Percentiles rank a stretch among this genome's conserved stretches.
Evolutionary conservation across 257 asterid genomes (phyloP).

Genomic region (Ilex aquifolium): DNA sequence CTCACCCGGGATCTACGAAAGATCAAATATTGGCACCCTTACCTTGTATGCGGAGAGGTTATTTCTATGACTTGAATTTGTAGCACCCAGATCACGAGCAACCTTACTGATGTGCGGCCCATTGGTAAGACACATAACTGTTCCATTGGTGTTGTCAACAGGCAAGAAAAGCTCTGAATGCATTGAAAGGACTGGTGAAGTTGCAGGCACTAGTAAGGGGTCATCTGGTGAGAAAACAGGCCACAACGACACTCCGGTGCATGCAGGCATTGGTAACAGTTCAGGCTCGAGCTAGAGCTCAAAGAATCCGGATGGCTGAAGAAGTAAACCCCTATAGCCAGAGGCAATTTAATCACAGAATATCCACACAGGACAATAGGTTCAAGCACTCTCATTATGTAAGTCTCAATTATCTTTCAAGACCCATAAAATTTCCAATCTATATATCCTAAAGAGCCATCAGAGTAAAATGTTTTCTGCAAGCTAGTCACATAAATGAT

Average conservation of each 20-base stretch:
- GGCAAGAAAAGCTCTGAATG: conserved; percentile 97
- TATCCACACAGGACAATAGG: conserved; percentile 52
- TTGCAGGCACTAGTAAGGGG: conserved; percentile 92
- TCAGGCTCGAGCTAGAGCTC: conserved; percentile 82
- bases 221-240: conserved; percentile 85
- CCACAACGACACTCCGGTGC: conserved; percentile 77
- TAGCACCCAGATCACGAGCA: too few species aligned
- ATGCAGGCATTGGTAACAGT: conserved; percentile 83
- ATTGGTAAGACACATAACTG: background rate
- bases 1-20: too few species aligned
- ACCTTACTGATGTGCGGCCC: too few species aligned
- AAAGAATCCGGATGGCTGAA: conserved; percentile 52
- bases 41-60: too few species aligned
- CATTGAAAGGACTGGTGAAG: conserved; percentile 85
- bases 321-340: conserved; percentile 40
- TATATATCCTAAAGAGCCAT: background rate
- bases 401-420: conserved; percentile 2
- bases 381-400: conserved; percentile 50
- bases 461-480: too few species aligned
- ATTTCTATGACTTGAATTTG: too few species aligned
- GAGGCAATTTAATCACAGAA: conserved; percentile 50
- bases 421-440: background rate
- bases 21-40: too few species aligned
- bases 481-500: too few species aligned
- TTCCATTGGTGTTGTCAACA: conserved; percentile 12